These are phyloP conservation scores for Chaetomium strumarium DNA, from an alignment of 2,329 filamentous ascomycete species.

Conservation along the genomic window DNA sequence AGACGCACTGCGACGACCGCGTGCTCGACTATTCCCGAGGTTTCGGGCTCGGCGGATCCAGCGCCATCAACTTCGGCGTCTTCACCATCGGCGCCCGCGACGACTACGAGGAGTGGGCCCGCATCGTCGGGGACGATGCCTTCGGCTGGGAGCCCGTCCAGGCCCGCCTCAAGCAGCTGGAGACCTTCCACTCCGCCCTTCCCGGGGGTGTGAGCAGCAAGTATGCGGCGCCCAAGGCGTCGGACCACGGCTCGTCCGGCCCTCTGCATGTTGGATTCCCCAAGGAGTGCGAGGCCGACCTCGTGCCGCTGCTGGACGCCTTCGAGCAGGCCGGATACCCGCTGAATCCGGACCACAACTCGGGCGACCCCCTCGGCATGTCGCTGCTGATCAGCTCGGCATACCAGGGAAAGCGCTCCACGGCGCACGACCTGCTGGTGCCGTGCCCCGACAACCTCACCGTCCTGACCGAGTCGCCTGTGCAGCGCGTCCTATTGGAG, in stretches of 20 bases:
- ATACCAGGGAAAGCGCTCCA: conserved; percentile 43
- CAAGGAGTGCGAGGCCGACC: conserved; percentile 43
- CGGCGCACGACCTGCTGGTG: conserved; percentile 44
- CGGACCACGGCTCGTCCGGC: conserved; percentile 45
- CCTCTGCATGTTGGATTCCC: conserved; percentile 44
- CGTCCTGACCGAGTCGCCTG: conserved; percentile 42
- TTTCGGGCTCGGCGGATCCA: conserved; percentile 45
- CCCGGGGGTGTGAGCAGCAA: conserved; percentile 35
- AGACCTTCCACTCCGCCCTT: conserved; percentile 44
- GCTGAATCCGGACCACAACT: conserved; percentile 51
- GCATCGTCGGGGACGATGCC: conserved; percentile 46
- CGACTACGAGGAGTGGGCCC: conserved; percentile 59
- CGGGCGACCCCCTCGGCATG: conserved; percentile 53
- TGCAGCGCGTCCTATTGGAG: conserved; percentile 38
- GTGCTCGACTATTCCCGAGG: conserved; percentile 46
- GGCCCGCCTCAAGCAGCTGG: conserved; percentile 45
- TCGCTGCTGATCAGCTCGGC: conserved; percentile 44
- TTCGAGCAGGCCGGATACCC: conserved; percentile 44
- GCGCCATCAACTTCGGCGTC: conserved; percentile 49
- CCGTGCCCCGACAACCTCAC: conserved; percentile 45
- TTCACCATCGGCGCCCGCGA: conserved; percentile 50
- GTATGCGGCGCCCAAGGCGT: conserved; percentile 40
- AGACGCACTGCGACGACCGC: conserved; percentile 38
- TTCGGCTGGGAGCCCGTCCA: conserved; percentile 52
- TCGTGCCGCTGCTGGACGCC: conserved; percentile 40